phyloP scores from a whole-genome alignment of 176 grass and related monocot genomes.

The Oryza australiensis region DNA sequence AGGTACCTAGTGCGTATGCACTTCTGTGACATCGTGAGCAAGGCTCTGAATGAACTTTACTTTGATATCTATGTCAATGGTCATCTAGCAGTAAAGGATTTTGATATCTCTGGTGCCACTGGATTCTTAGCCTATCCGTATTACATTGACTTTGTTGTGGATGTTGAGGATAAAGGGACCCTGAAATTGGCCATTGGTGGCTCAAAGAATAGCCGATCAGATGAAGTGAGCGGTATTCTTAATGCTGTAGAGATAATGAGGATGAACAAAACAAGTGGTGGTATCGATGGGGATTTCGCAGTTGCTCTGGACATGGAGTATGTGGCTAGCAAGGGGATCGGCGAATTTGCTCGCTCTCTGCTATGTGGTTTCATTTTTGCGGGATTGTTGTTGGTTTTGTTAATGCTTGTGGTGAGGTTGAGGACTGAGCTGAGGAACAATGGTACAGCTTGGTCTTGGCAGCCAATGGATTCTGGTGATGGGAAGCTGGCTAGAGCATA shows the following conservation, averaged over 20 bases:
- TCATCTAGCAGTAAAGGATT: slow-evolving; percentile 59
- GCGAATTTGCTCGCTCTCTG: slow-evolving; percentile 67
- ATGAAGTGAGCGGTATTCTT: slow-evolving; percentile 63
- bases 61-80: slow-evolving; percentile 86
- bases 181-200: slow-evolving; percentile 65
- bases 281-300: slow-evolving; percentile 61
- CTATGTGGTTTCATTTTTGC: slow-evolving; percentile 71
- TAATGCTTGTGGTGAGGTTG: slow-evolving; percentile 64
- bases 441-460: slow-evolving; percentile 37
- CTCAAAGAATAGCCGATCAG: slow-evolving; percentile 42
- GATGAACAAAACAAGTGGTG: slow-evolving; percentile 69
- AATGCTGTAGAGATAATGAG: slow-evolving; percentile 98
- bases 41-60: slow-evolving; percentile 63
- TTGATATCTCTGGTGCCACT: slow-evolving; percentile 67
- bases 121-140: slow-evolving; percentile 68
- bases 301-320: slow-evolving; percentile 49
- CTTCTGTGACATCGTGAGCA: slow-evolving; percentile 90
- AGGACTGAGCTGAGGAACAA: slow-evolving; percentile 56
- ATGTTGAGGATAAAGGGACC: slow-evolving; percentile 45
- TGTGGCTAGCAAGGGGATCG: slow-evolving; percentile 54
- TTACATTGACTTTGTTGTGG: slow-evolving; percentile 84
- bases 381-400: slow-evolving; percentile 49
- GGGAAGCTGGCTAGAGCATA: slow-evolving; percentile 50
- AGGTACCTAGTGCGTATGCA: slow-evolving; percentile 86
- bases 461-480: slow-evolving; percentile 45